A percentile compares a stretch with the other conserved stretches of the same genome.
These are phyloP conservation scores for Lathyrus oleraceus DNA, from an alignment of 306 rosid species.

Conservation along the genomic window DNA sequence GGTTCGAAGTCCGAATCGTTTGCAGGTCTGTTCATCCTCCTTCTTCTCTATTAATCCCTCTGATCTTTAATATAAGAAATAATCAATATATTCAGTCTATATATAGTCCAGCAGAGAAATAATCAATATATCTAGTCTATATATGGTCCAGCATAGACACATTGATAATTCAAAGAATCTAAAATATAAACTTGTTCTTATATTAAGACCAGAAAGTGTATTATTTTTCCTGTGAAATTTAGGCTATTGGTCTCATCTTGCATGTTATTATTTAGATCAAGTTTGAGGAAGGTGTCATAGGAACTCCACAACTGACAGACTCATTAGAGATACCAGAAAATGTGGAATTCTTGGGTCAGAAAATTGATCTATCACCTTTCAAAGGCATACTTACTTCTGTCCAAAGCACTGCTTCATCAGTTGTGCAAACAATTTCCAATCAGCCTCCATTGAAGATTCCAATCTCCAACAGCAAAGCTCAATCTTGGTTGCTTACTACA, in stretches of 20 bases:
- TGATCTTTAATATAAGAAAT: no score
- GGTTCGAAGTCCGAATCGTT: slow-evolving; percentile 83
- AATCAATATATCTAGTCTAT: no score
- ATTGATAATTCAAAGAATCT: no score
- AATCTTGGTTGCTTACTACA: slow-evolving; percentile 87
- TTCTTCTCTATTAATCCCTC: background rate
- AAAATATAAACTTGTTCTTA: no score
- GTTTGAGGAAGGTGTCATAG: slow-evolving; percentile 84
- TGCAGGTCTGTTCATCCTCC: slow-evolving; percentile 55
- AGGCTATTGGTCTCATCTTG: background rate
- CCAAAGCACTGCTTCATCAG: slow-evolving; percentile 81
- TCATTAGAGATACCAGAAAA: slow-evolving; percentile 83
- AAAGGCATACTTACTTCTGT: slow-evolving; percentile 68
- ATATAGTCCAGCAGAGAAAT: no score
- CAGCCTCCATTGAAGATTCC: slow-evolving; percentile 80
- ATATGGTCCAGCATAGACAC: no score
- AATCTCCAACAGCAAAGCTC: slow-evolving; percentile 53
- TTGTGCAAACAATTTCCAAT: slow-evolving; percentile 67
- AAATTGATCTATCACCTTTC: slow-evolving; percentile 73
- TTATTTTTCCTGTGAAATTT: background rate
- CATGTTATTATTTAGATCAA: slow-evolving; percentile 55
- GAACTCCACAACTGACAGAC: slow-evolving; percentile 92
- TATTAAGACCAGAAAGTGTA: no score
- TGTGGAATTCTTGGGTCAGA: slow-evolving; percentile 82
- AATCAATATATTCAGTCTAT: no score